Percentiles rank a stretch among this genome's conserved stretches.
Conservation (phyloP, 2,329 filamentous ascomycete species). For the Pseudocercospora vitis region DNA sequence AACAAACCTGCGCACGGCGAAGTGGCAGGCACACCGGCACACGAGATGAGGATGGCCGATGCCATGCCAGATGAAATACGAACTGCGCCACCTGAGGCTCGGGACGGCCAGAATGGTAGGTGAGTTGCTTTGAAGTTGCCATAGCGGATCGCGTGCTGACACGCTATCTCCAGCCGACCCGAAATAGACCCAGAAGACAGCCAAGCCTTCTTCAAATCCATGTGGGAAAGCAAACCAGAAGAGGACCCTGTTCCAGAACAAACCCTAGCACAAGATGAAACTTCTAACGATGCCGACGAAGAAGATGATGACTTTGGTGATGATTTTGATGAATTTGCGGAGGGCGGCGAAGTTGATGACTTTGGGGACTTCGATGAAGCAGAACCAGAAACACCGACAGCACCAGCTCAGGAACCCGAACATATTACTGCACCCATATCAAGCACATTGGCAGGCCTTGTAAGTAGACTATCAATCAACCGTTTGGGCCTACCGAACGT, state of each 20-base stretch:
- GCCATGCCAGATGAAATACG: conserved; percentile 60
- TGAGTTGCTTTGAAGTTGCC: conserved; percentile 31
- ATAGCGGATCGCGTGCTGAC: conserved; percentile 6
- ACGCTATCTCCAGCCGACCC: conserved; percentile 36
- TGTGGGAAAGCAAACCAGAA: conserved; percentile 34
- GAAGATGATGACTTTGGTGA: conserved; percentile 69
- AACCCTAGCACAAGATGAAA: conserved; percentile 16
- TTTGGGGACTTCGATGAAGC: conserved; percentile 54
- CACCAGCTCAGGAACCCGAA: conserved; percentile 24
- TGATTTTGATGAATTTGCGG: conserved; percentile 67
- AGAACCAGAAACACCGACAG: conserved; percentile 35
- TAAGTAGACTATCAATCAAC: conserved; percentile 43
- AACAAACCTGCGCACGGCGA: conserved; percentile 60
- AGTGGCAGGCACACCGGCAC: conserved; percentile 60
- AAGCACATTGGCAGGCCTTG: conserved; percentile 47
- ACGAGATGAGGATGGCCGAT: conserved; percentile 58
- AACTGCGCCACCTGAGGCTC: conserved; percentile 46
- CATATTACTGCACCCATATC: conserved; percentile 37
- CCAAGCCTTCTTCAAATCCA: conserved; percentile 36
- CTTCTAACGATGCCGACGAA: conserved; percentile 58
- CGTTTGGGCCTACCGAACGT: not conserved
- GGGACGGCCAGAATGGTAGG: conserved; percentile 61
- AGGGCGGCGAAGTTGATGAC: conserved; percentile 50
- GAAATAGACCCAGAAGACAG: conserved; percentile 31
- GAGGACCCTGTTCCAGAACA: conserved; percentile 20